phyloP scores from a whole-genome alignment of 768 basidiomycete genomes.

The Hemileccinum rubropunctum region DNA sequence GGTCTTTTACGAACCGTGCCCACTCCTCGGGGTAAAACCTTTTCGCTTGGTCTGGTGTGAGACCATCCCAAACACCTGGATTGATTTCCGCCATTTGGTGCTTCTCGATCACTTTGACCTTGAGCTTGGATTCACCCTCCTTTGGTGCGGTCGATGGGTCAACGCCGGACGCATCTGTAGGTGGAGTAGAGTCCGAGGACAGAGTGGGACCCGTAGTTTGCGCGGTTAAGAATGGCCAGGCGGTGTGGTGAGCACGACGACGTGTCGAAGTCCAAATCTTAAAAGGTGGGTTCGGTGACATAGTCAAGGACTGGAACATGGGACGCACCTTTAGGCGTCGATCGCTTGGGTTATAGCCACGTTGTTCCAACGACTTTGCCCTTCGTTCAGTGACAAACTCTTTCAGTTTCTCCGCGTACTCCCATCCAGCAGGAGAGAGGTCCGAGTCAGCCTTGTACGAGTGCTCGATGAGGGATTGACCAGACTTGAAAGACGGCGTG shows the following conservation, averaged over 20 bases:
- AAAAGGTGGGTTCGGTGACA: background rate
- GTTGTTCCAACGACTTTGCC: conserved; percentile 69
- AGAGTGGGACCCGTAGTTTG: background rate
- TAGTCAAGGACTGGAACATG: background rate
- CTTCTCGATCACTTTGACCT: conserved; percentile 89
- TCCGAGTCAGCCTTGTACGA: conserved; percentile 99
- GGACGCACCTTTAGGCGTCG: conserved; percentile 63
- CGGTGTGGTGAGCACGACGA: conserved; percentile 89
- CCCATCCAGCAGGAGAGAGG: conserved; percentile 92
- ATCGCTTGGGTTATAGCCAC: conserved; percentile 58
- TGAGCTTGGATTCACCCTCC: conserved; percentile 29
- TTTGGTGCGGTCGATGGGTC: background rate
- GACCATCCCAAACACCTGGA: conserved; percentile 95
- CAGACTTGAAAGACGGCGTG: conserved; percentile 57
- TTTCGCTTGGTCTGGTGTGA: conserved; percentile 85
- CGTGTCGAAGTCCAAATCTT: conserved; percentile 98
- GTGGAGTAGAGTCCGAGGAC: conserved; percentile 1
- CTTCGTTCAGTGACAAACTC: conserved; percentile 88
- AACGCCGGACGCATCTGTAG: background rate
- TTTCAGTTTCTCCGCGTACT: conserved; percentile 86
- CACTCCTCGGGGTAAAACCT: conserved; percentile 93
- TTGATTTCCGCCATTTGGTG: conserved; percentile 98
- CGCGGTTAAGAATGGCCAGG: conserved; percentile 82
- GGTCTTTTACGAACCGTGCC: conserved; percentile 89
- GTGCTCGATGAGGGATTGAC: conserved; percentile 97